phyloP scores from a whole-genome alignment of 495 filamentous ascomycete species.

The Parachaetomium inaequale region DNA sequence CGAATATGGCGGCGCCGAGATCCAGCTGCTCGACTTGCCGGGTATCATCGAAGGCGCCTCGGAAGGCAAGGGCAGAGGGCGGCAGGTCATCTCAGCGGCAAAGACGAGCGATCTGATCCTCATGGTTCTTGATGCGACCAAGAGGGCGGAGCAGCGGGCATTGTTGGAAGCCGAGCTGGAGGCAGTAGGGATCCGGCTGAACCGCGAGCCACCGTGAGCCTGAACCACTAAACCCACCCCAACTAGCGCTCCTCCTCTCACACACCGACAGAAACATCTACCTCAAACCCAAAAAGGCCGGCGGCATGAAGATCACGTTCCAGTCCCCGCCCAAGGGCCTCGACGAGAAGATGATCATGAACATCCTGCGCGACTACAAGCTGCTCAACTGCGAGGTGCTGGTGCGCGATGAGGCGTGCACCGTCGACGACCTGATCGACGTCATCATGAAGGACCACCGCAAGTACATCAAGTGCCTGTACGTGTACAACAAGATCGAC shows the following conservation, averaged over 20 bases:
- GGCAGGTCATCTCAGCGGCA: slow-evolving; percentile 98
- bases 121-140: slow-evolving; percentile 97
- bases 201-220: slow-evolving; percentile 85
- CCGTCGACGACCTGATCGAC: slow-evolving; percentile 98
- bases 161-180: slow-evolving; percentile 90
- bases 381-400: slow-evolving; percentile 97
- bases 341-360: slow-evolving; percentile 96
- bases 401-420: slow-evolving; percentile 89
- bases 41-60: slow-evolving; percentile 98
- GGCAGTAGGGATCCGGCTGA: slow-evolving; percentile 92
- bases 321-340: slow-evolving; percentile 80
- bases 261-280: slow-evolving; percentile 77
- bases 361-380: slow-evolving; percentile 97
- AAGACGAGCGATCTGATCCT: slow-evolving; percentile 97
- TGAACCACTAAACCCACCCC: neutral
- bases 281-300: slow-evolving; percentile 94
- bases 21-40: slow-evolving; percentile 95
- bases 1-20: slow-evolving; percentile 97
- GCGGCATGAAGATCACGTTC: slow-evolving; percentile 98
- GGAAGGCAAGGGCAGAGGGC: slow-evolving; percentile 92
- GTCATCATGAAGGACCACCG: slow-evolving; percentile 97
- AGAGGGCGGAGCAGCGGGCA: slow-evolving; percentile 89
- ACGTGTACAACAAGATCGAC: slow-evolving; percentile 99
- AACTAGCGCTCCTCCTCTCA: slow-evolving; percentile 1
- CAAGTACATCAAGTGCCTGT: slow-evolving; percentile 93